Conservation (phyloP, 345 rosid species). For the Camelina neglecta region DNA sequence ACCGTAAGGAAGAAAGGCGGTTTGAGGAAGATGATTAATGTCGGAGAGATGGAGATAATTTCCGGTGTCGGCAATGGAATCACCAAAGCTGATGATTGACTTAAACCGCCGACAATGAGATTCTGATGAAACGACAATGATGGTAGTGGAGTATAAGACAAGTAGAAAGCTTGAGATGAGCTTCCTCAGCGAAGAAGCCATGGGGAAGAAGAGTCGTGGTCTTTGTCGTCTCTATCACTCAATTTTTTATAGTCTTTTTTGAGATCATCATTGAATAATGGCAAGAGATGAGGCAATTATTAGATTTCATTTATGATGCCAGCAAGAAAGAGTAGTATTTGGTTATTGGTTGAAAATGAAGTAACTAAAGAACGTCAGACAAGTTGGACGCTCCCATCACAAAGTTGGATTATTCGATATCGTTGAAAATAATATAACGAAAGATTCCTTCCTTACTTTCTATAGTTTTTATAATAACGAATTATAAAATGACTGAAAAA, state of each 20-base stretch:
- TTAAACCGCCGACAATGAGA: slow-evolving; percentile 13
- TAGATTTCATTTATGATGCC: slow-evolving; percentile 13
- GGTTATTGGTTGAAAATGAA: slow-evolving; percentile 19
- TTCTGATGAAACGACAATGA: slow-evolving; percentile 9
- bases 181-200: slow-evolving; percentile 34
- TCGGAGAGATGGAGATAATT: slow-evolving; percentile 36
- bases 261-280: background rate
- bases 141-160: slow-evolving; percentile 7
- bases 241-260: background rate
- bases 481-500: background rate
- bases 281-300: background rate
- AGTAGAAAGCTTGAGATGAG: slow-evolving; percentile 26
- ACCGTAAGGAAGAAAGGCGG: slow-evolving; percentile 52
- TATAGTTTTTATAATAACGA: background rate
- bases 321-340: background rate
- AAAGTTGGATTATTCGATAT: slow-evolving; percentile 8
- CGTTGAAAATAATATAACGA: background rate
- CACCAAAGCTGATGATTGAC: slow-evolving; percentile 66
- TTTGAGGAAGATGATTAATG: slow-evolving; percentile 28
- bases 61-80: slow-evolving; percentile 62
- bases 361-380: background rate
- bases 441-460: background rate
- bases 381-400: slow-evolving; percentile 26
- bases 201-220: background rate
- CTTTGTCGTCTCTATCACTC: slow-evolving; percentile 9